A percentile compares a stretch with the other conserved stretches of the same genome.
Conservation (phyloP, 305 asterid species). For the Solanum hybrid region DNA sequence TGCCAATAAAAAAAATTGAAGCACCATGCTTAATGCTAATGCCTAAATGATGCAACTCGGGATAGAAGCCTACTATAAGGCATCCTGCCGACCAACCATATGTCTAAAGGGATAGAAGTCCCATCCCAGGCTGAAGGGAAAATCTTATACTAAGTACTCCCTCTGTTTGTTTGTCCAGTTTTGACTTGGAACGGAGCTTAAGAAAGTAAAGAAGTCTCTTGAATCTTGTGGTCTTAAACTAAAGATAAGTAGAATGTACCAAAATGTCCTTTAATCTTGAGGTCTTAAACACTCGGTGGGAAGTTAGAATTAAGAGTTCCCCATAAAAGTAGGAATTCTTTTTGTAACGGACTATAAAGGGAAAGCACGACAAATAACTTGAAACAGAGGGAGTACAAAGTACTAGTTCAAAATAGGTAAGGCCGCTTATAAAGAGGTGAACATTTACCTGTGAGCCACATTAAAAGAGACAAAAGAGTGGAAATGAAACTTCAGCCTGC, state of each 20-base stretch:
- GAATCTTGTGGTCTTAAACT: neutral
- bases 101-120: neutral
- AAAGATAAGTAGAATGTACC: neutral
- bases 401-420: neutral
- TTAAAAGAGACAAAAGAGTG: conserved; percentile 89
- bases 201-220: neutral
- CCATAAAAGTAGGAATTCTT: neutral
- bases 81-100: neutral
- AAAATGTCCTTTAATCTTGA: neutral
- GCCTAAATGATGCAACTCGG: neutral
- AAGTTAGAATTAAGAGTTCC: neutral
- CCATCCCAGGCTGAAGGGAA: neutral
- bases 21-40: neutral
- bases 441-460: conserved; percentile 64
- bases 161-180: neutral
- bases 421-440: neutral
- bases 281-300: neutral
- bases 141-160: neutral
- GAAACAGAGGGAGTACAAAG: neutral
- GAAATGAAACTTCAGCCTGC: conserved; percentile 85
- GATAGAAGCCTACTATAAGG: neutral
- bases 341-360: neutral
- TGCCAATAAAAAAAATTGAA: neutral
- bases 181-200: neutral
- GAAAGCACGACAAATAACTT: neutral